Conservation (phyloP, 1,284 basidiomycete species). For the Vanrija sp. region DNA sequence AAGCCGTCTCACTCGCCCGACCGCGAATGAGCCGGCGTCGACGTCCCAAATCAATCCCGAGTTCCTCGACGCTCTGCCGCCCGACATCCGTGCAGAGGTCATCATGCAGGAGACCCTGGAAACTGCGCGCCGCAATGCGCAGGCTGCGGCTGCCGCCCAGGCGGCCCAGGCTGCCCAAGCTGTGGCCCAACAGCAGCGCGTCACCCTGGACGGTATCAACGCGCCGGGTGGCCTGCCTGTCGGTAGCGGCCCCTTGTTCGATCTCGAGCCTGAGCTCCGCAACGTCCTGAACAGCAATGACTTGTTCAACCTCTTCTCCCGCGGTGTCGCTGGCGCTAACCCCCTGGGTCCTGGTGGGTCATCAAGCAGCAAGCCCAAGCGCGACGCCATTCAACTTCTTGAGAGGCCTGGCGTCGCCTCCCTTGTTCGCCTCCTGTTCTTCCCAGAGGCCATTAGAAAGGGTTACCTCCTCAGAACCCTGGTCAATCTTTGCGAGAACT, state of each 20-base stretch:
- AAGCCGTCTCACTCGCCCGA: constrained; percentile 57
- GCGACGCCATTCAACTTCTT: constrained; percentile 89
- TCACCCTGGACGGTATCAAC: no score
- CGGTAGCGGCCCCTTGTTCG: no score
- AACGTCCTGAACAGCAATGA: constrained; percentile 2
- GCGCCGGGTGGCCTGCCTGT: no score
- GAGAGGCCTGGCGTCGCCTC: constrained; percentile 88
- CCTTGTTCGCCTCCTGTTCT: constrained; percentile 90
- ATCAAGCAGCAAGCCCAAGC: constrained; percentile 46
- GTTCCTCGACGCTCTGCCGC: constrained; percentile 93
- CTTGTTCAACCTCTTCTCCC: not conserved
- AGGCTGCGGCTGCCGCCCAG: constrained; percentile 2
- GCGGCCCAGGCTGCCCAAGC: not conserved
- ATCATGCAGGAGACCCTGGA: constrained; percentile 90
- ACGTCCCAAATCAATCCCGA: constrained; percentile 89
- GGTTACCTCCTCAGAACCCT: constrained; percentile 83
- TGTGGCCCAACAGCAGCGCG: no score
- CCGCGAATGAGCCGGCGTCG: constrained; percentile 39
- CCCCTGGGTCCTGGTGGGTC: not conserved
- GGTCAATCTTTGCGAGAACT: constrained; percentile 92
- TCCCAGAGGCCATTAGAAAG: constrained; percentile 86
- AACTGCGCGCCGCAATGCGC: constrained; percentile 58
- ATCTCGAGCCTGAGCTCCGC: not conserved
- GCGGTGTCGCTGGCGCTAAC: no score
- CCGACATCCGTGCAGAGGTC: constrained; percentile 93